Evolutionary conservation across 768 basidiomycete species (phyloP), one percentile per base, ranked within the genome.

Genomic region (Trametes gibbosa): DNA sequence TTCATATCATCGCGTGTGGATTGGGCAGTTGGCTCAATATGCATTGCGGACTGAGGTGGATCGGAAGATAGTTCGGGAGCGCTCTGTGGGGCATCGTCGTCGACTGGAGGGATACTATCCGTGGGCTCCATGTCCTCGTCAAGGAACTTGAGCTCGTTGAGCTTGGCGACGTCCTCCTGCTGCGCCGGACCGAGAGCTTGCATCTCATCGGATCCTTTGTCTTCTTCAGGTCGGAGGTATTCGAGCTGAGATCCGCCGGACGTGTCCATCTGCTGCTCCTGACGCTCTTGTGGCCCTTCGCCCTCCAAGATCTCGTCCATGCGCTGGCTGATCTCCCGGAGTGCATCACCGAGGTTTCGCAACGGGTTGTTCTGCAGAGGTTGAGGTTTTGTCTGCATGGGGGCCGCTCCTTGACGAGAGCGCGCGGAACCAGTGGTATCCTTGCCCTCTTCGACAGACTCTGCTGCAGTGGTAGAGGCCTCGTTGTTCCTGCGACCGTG

Each of bases 141-240:
- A 25, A 85, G 72, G 62, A 97, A 77, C 45, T 83, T 88, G 35
- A 98, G 84, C 50, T 96, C 87, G 63, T 87, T 81, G 46, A 97
- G 76, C 67, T 87, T 90, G 17, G 90, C 87, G 12, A 84, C 82
- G 69, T 95, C 85, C 64, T 96, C 93, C 42, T 92, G 86, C 10
- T 82, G 85, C 2, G 95, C 88, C 0, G 92, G 85, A 6, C 93
- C 96, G 21, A 98, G 81, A 1, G 95, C 93, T 72, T 96, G 93
- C 84, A 90, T 90, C 34, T 87, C 83, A 54, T 87, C 76, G 60
- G 83, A 84, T 27, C 75, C 77, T 48, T 89, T 86, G 39, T 86
- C 86, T 24, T 53, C 47, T 10, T 54, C 56, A 1, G 89, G 82
- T 56, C 79, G 79, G 40, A 90, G 74, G 72, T 96, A 93, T 70